phyloP scores from a whole-genome alignment of 768 basidiomycete genomes.

The Panaeolus papilionaceus region DNA sequence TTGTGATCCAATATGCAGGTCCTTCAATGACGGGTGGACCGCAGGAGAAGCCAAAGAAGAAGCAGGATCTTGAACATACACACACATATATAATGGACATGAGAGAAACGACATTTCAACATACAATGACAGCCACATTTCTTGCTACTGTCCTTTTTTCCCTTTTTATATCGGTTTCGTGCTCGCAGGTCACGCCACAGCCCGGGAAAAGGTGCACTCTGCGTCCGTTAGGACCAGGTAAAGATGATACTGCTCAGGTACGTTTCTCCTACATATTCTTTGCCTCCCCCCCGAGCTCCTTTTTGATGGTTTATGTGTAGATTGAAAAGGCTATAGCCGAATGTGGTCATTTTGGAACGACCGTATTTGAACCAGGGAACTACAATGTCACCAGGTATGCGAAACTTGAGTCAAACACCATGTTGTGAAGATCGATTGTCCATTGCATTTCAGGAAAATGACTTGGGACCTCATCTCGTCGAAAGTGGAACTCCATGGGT shows the following conservation, averaged over 20 bases:
- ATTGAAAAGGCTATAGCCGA: slow-evolving; percentile 53
- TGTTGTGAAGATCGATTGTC: background rate
- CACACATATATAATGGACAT: background rate
- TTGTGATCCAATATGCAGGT: background rate
- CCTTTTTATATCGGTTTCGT: background rate
- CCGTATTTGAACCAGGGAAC: slow-evolving; percentile 47
- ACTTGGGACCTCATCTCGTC: slow-evolving; percentile 54
- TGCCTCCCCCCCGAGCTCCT: background rate
- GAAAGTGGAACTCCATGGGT: slow-evolving; percentile 51
- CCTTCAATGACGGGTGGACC: background rate
- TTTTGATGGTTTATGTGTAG: slow-evolving; percentile 29
- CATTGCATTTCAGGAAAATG: slow-evolving; percentile 48
- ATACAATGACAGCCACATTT: background rate
- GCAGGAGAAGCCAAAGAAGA: background rate
- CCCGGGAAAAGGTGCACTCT: slow-evolving; percentile 29
- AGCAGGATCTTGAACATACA: background rate
- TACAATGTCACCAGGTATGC: slow-evolving; percentile 59
- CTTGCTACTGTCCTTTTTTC: background rate
- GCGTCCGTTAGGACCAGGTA: slow-evolving; percentile 41
- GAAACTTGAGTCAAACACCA: background rate
- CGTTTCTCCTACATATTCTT: slow-evolving; percentile 3
- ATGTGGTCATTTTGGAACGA: slow-evolving; percentile 55
- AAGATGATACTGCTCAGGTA: slow-evolving; percentile 48
- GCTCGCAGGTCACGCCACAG: background rate
- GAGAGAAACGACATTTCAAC: background rate